phyloP scores from a whole-genome alignment of 768 basidiomycete species.

The Leccinum variicolor region DNA sequence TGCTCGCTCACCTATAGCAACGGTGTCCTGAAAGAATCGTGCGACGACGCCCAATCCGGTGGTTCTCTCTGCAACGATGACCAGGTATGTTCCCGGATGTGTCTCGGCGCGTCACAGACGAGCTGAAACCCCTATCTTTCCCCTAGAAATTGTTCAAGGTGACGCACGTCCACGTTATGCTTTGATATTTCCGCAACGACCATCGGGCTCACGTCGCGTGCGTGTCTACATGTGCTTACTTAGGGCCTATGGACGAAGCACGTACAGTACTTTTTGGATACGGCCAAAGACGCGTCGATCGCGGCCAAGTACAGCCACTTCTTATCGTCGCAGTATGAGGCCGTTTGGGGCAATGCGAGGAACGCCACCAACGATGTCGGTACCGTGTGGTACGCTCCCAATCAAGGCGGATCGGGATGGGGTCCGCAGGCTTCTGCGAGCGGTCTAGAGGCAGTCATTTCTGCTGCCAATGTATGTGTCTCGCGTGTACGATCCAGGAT shows the following conservation, averaged over 20 bases:
- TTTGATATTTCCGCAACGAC: not conserved
- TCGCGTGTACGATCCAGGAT: not conserved
- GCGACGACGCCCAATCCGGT: constrained; percentile 42
- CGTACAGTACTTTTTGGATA: constrained; percentile 47
- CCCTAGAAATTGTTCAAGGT: constrained; percentile 33
- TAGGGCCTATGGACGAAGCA: constrained; percentile 52
- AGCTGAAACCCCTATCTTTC: not conserved
- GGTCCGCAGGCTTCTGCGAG: constrained; percentile 28
- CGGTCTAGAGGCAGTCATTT: constrained; percentile 29
- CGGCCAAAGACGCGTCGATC: constrained; percentile 39
- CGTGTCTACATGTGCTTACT: not conserved
- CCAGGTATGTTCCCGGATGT: constrained; percentile 27
- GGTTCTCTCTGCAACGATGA: constrained; percentile 27
- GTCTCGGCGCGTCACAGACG: not conserved
- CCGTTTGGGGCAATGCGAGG: constrained; percentile 37
- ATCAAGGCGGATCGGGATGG: constrained; percentile 27
- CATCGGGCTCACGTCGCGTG: not conserved
- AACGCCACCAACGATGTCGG: constrained; percentile 40
- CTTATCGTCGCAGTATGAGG: constrained; percentile 38
- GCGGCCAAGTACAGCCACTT: constrained; percentile 39
- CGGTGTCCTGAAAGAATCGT: constrained; percentile 47
- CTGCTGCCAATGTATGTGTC: constrained; percentile 24
- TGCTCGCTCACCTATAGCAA: constrained; percentile 35
- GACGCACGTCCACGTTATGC: not conserved
- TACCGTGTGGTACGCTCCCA: constrained; percentile 30